Percentiles rank a stretch among this genome's conserved stretches.
Evolutionary conservation across 495 filamentous ascomycete species (phyloP).

Genomic region (Penicillium tannophilum): DNA sequence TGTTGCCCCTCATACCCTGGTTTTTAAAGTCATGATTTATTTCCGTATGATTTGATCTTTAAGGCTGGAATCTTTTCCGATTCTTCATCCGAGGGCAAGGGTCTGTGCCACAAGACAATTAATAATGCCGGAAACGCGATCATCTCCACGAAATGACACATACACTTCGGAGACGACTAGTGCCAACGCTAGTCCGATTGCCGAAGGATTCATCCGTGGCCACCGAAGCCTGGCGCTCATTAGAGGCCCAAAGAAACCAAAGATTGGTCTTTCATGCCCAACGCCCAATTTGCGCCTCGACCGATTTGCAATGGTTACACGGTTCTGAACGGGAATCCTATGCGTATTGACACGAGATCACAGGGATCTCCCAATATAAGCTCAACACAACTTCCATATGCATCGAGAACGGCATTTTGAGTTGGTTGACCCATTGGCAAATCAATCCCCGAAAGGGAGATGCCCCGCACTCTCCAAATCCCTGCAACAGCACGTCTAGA

Average conservation of each 20-base stretch:
- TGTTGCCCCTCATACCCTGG: slow-evolving; percentile 9
- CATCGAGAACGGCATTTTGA: not conserved
- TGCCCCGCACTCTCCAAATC: not conserved
- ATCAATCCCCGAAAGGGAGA: not conserved
- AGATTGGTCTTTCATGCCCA: slow-evolving; percentile 30
- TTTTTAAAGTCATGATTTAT: not conserved
- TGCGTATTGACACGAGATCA: not conserved
- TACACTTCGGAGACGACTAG: slow-evolving; percentile 5
- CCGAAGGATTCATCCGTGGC: slow-evolving; percentile 12
- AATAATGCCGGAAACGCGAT: not conserved
- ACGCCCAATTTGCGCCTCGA: slow-evolving; percentile 26
- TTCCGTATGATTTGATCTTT: not conserved
- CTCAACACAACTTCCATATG: not conserved
- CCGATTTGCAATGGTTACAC: slow-evolving; percentile 20
- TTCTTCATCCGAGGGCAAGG: not conserved
- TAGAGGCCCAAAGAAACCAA: slow-evolving; percentile 19
- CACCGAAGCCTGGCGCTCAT: slow-evolving; percentile 5
- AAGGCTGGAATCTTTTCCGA: not conserved
- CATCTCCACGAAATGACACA: slow-evolving; percentile 14
- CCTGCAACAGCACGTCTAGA: slow-evolving; percentile 1
- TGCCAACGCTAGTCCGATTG: not conserved
- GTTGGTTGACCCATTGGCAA: not conserved
- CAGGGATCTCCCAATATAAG: not conserved
- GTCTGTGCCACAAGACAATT: not conserved
- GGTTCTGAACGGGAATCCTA: not conserved